Conservation (phyloP, 257 asterid species). For the Paraleonurus japonicus region DNA sequence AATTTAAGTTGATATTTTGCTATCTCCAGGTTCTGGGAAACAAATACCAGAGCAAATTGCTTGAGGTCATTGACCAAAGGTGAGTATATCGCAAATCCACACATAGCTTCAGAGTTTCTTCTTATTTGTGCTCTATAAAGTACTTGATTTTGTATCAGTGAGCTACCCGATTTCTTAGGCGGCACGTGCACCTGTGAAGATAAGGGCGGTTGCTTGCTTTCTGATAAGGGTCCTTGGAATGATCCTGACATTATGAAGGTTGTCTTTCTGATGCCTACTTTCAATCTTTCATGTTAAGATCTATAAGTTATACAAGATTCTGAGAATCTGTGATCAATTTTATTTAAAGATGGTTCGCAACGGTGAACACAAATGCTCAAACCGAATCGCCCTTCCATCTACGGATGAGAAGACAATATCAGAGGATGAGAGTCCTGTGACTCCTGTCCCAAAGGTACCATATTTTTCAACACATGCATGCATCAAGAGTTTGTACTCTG, state of each 20-base stretch:
- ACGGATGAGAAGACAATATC: constrained; percentile 71
- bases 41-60: constrained; percentile 93
- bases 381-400: constrained; percentile 38
- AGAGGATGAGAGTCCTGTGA: constrained; percentile 52
- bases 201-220: constrained; percentile 83
- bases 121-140: not conserved
- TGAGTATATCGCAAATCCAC: constrained; percentile 14
- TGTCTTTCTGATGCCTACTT: constrained; percentile 5
- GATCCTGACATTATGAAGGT: constrained; percentile 92
- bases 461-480: not conserved
- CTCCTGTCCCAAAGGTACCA: constrained; percentile 33
- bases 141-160: constrained; percentile 48
- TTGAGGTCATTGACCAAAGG: constrained; percentile 91
- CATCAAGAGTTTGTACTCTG: not conserved
- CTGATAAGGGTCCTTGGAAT: constrained; percentile 98
- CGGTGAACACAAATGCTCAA: constrained; percentile 79
- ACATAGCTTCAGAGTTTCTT: not conserved
- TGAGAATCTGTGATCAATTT: constrained; percentile 26
- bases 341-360: constrained; percentile 69
- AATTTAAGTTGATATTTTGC: not conserved
- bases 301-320: not conserved
- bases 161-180: constrained; percentile 93
- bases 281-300: not conserved
- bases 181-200: constrained; percentile 92
- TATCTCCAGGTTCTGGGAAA: constrained; percentile 70